Evolutionary conservation across 2,329 filamentous ascomycete genomes (phyloP).

Genomic region (Colletotrichum cereale): DNA sequence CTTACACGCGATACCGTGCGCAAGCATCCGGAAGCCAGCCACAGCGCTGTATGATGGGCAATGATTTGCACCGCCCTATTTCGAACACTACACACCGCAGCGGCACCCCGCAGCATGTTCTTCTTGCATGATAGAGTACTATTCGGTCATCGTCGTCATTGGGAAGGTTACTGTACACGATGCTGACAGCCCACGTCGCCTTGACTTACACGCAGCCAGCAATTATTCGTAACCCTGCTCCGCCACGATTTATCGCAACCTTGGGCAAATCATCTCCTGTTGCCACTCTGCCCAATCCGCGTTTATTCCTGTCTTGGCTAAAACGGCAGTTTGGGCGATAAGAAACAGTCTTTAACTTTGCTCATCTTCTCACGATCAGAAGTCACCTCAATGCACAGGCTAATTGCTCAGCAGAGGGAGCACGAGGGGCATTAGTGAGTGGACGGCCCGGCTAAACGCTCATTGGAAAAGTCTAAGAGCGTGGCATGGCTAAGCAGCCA

Average conservation of each 20-base stretch:
- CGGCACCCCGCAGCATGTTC: conserved; percentile 2
- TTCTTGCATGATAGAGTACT: not conserved
- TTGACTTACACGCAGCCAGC: conserved; percentile 9
- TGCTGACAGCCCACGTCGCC: not conserved
- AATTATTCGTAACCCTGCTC: conserved; percentile 1
- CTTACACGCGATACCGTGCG: not conserved
- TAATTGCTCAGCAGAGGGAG: not conserved
- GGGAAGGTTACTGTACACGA: conserved; percentile 13
- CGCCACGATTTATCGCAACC: conserved; percentile 14
- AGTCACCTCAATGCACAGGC: not conserved
- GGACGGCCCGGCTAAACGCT: not conserved
- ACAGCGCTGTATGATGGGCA: not conserved
- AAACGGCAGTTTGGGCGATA: conserved; percentile 24
- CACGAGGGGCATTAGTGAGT: not conserved
- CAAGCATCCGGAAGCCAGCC: not conserved
- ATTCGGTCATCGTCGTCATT: not conserved
- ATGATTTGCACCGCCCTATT: not conserved
- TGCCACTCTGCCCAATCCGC: conserved; percentile 21
- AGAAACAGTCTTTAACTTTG: conserved; percentile 21
- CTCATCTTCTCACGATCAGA: conserved; percentile 16
- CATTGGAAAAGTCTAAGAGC: not conserved
- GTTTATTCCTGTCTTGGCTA: conserved; percentile 1
- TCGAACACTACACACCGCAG: conserved; percentile 14
- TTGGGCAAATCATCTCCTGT: not conserved
- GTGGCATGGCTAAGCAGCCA: not conserved